Base-by-base conservation (phyloP, 208 protist genomes). In the Wallacemonas sp. region DNA sequence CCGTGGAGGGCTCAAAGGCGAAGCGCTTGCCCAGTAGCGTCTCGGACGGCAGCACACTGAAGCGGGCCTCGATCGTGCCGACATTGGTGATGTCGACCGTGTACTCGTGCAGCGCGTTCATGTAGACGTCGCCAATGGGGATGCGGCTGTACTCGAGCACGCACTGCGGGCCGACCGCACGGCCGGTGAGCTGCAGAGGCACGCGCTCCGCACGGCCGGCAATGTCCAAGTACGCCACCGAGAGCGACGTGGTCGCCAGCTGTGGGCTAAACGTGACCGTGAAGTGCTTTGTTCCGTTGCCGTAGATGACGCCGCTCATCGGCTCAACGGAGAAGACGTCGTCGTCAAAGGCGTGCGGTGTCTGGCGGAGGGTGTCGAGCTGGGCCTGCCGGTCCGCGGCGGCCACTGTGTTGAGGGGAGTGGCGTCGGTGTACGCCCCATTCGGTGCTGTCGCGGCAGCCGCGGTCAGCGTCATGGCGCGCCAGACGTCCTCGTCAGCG, bases 71-170 rank as follows among this genome's bases (percentile, higher is more conserved):
- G 59, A 99, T 98, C 26, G 85, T 73, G 29, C 95, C 93, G 12
- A 73, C 72, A 77, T 99, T 99, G 62, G 88, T 82, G 33, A 99
- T 81, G 32, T 70, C 65, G 1, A 98, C 79, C 32, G 92, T 80
- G 67, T 98, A 98, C 67, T 94, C 79, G 77, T 98, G 94, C 44
- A 95, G 29, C 8, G 86, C 84, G 70, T 98, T 97, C 57, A 98
- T 84, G 73, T 95, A 98, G n/a, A 99, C 82, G 39, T 98, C 92
- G 31, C 95, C 95, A 71, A 99, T 84, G 74, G 97, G 87, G 36
- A 98, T 82, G 25, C 65, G 65, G 29, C 67, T 85, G 78, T 87
- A 98, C 50, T 93, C 88, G n/a, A 98, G 89, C 50, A 68, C 70
- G 72, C 91, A 97, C 65, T 93, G 77, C 1, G 97, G 95, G 10